Base-by-base conservation (phyloP, 2,329 filamentous ascomycete species). In the Sclerotinia borealis region DNA sequence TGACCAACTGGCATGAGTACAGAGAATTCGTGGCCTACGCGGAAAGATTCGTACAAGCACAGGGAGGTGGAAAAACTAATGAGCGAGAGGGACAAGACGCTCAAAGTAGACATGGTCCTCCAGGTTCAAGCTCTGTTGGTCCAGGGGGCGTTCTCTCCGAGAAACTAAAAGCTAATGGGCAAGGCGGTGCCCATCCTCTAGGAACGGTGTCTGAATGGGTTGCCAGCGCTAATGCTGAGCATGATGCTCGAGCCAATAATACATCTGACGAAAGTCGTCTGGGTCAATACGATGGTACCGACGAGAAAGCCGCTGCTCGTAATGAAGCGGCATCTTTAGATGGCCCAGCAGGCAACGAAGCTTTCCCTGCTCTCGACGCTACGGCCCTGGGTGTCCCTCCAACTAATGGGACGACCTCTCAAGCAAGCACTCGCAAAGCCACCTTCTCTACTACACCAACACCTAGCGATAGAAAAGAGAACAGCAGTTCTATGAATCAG, bases 1-100 rank as follows among this genome's bases (percentile, higher is more conserved):
- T 96, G 31, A 88, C 86, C 67, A 93, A 90, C 49, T 99, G 95
- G 95, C 87, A 90, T 68, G 90, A 96, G 67, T 99, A 99, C 76
- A 70, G 63, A 7, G 72, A 74, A 47, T 73, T 69, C 56, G 66
- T 85, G 61, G 83, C 86, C 5, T 98, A 97, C 74, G 82, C 83
- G 22, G 86, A 89, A 68, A 85, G 87, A 51, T 97, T 99, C 79
- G 83, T 64, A 75, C 78, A 36, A 77, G 34, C 74, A 73, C 39
- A 80, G 77, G 68, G 68, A 27, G 71, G 68, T 29, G 63, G 54
- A 22, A 74, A 75, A 58, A 75, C 70, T 56, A 68, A 68, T 41
- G 72, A 74, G 36, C 66, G 68, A n/a, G 68, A 72, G 39, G 67
- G 67, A 25, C 71, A 73, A 64, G 73, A 75, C 47, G 61, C 70